phyloP scores from a whole-genome alignment of 345 rosid species.

The Camelina hispida region DNA sequence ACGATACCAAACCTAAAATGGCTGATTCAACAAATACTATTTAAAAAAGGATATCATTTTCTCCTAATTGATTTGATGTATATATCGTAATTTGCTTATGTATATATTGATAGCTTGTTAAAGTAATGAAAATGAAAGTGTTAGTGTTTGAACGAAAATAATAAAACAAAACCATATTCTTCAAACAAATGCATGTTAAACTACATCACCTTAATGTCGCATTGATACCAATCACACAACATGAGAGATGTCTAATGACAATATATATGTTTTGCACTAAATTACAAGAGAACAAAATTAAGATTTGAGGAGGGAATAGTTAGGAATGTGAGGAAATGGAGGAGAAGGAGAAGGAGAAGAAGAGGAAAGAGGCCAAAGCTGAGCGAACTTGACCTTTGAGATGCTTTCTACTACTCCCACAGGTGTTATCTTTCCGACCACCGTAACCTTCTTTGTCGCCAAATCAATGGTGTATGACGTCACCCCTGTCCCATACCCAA shows the following conservation, averaged over 20 bases:
- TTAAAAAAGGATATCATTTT: too few relatives aligned
- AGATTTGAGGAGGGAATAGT: constrained; percentile 27
- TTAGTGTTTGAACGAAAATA: background rate
- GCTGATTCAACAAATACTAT: too few relatives aligned
- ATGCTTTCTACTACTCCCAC: constrained; percentile 70
- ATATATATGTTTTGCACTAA: background rate
- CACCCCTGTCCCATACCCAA: constrained; percentile 52
- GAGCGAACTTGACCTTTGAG: constrained; percentile 81
- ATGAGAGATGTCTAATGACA: background rate
- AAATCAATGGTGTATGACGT: constrained; percentile 81
- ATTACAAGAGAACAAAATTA: constrained; percentile 28
- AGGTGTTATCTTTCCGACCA: constrained; percentile 84
- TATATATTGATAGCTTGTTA: background rate
- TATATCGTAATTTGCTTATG: too few relatives aligned
- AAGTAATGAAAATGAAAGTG: background rate
- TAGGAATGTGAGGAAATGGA: constrained; percentile 24
- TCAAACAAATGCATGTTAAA: background rate
- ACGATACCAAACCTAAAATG: too few relatives aligned
- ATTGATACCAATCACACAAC: background rate
- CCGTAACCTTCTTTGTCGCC: constrained; percentile 84
- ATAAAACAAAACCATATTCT: background rate
- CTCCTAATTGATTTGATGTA: too few relatives aligned
- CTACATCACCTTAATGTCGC: background rate
- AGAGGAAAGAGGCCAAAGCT: constrained; percentile 68
- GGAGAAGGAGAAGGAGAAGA: constrained; percentile 30